These are phyloP conservation scores for Pythium chondricola DNA, from an alignment of 352 stramenopile species.

Conservation along the genomic window DNA sequence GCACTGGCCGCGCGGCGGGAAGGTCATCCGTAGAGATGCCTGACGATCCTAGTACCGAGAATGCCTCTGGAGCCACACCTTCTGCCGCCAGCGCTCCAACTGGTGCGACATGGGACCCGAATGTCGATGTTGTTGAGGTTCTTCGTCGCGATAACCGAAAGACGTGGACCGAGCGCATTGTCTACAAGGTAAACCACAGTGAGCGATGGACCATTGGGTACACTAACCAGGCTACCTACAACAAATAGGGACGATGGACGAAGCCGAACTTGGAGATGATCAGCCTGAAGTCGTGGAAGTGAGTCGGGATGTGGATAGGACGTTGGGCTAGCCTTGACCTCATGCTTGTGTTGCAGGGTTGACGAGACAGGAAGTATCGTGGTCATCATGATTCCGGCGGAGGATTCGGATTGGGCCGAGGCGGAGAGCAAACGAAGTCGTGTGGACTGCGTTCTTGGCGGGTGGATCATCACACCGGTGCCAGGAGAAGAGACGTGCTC, in stretches of 20 bases:
- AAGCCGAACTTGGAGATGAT: constrained; percentile 40
- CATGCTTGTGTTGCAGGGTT: constrained; percentile 25
- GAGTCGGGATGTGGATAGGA: no score
- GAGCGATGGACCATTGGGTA: background rate
- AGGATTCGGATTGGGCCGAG: constrained; percentile 27
- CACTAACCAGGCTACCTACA: no score
- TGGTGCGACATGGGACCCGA: constrained; percentile 23
- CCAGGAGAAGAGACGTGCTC: constrained; percentile 52
- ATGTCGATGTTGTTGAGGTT: constrained; percentile 43
- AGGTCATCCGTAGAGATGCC: background rate
- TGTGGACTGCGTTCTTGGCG: constrained; percentile 60
- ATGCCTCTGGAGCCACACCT: background rate
- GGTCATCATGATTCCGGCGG: constrained; percentile 61
- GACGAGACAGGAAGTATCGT: constrained; percentile 59
- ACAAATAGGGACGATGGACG: constrained; percentile 26
- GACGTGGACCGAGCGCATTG: constrained; percentile 47
- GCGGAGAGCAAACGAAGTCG: constrained; percentile 7
- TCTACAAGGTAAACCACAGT: constrained; percentile 34
- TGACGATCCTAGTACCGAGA: background rate
- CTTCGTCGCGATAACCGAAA: constrained; percentile 39
- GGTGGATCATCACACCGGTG: constrained; percentile 59
- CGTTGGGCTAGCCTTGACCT: no score
- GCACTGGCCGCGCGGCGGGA: background rate
- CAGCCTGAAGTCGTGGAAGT: constrained; percentile 67
- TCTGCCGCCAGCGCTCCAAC: background rate